Base-by-base conservation (phyloP, 768 basidiomycete genomes). In the Lactarius pseudohatsudake region DNA sequence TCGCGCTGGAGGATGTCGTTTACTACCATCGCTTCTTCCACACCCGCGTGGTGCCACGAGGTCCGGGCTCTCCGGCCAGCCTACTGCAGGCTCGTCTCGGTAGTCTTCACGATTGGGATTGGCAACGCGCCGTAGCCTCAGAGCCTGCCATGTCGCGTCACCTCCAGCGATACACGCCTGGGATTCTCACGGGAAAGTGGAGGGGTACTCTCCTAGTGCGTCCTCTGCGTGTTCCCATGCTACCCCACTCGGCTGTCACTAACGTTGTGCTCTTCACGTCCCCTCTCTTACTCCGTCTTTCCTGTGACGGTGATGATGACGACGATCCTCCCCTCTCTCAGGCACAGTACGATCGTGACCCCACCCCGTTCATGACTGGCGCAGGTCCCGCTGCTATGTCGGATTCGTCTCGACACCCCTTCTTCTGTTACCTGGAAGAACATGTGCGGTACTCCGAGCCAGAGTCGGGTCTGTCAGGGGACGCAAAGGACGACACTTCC, bases 351-450 rank as follows among this genome's bases (percentile, higher is more conserved):
- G 36, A 64, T 22, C 62, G 36, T 30, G 58, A 64, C 28, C 22
- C 63, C 28, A 55, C n/a, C 16, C 62, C 34, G 0, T 64, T 67
- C 54, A 60, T 67, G 45, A 57, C 43, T 3, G 64, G 58, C 28
- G 55, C 56, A 0, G 62, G 62, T 3, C 58, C 64, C 22, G 54
- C 68, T 38, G 34, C 62, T 1, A 40, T 69, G 4, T 30, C 54
- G 15, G 62, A n/a, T 3, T 22, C 59, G 1, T 65, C 65, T 32
- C 64, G 64, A 8, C 1, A 38, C 4, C 68, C 68, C 11, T 34
- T 70, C 16, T 70, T 41, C 40, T 69, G 60, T 32, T 9, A n/a
- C 2, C 59, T 70, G 22, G 59, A 69, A 57, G 70, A 70, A 38
- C 68, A 70, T 45, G 61, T 66, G 32, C 56, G 61, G 28, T 64